Evolutionary conservation across 441 rosid species (phyloP).

Genomic region (Hura crepitans): DNA sequence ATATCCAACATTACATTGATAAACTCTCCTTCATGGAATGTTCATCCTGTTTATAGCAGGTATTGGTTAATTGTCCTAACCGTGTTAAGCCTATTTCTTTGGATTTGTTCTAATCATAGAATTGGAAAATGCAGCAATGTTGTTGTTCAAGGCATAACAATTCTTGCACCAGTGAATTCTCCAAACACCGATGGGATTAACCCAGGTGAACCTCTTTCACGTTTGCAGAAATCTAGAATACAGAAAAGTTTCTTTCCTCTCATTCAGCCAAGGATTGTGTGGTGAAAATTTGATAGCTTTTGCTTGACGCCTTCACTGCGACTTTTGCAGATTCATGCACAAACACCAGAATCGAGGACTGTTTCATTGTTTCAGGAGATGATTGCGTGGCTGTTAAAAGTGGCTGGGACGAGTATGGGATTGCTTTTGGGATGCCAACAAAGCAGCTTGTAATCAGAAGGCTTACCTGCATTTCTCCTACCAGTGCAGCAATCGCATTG

Average conservation of each 20-base stretch:
- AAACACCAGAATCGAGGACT: conserved; percentile 60
- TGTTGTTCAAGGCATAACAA: conserved; percentile 50
- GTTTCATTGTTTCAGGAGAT: conserved; percentile 74
- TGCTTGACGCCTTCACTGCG: background rate
- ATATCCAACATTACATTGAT: conserved; percentile 63
- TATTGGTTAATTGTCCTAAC: background rate
- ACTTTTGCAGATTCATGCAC: conserved; percentile 64
- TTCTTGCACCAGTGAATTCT: conserved; percentile 61
- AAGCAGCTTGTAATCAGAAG: conserved; percentile 52
- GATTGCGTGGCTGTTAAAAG: conserved; percentile 85
- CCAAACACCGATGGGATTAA: conserved; percentile 87
- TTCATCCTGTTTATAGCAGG: conserved; percentile 75
- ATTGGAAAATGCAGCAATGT: conserved; percentile 38
- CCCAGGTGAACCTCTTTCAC: conserved; percentile 53
- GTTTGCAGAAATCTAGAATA: background rate
- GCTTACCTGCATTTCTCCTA: conserved; percentile 74
- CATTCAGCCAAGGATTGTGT: background rate
- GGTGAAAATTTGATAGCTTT: background rate
- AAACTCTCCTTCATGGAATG: conserved; percentile 81
- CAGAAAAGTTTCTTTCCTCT: background rate
- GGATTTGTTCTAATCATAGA: conserved; percentile 5
- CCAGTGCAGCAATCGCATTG: conserved; percentile 68
- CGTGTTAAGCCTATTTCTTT: background rate
- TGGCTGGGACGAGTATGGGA: conserved; percentile 85
- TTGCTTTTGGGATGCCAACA: conserved; percentile 55